Percentiles rank a stretch among this genome's conserved stretches.
Evolutionary conservation across 768 basidiomycete species (phyloP).

Genomic region (Lactifluus rugatus): DNA sequence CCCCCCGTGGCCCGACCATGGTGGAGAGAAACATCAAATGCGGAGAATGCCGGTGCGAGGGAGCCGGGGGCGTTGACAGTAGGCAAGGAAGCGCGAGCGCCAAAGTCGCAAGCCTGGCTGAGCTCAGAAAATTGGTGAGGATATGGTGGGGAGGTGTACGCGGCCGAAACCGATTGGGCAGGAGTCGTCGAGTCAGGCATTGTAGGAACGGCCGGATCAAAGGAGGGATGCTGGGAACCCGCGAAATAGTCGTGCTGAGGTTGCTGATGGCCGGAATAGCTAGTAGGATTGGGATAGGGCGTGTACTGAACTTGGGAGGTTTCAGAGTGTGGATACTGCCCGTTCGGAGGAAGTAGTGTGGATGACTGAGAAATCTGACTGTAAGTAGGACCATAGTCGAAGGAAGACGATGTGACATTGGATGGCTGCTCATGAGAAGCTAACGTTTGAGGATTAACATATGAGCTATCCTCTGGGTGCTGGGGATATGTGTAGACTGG

Average conservation of each 20-base stretch:
- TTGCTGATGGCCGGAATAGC: constrained; percentile 7
- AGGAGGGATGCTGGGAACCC: not conserved
- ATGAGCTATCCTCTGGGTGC: not conserved
- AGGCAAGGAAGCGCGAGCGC: not conserved
- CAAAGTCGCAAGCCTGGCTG: not conserved
- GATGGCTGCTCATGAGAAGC: not conserved
- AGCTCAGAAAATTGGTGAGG: constrained; percentile 1
- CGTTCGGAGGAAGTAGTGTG: not conserved
- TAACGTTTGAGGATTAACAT: not conserved
- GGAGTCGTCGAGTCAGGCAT: not conserved
- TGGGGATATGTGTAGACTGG: constrained; percentile 3
- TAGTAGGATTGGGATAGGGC: not conserved
- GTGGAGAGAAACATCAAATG: not conserved
- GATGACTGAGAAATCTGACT: constrained; percentile 5
- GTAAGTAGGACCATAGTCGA: constrained; percentile 4
- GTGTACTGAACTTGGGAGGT: not conserved
- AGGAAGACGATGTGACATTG: constrained; percentile 1
- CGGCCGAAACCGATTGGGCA: not conserved
- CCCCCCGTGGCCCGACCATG: not conserved
- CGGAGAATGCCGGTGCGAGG: not conserved
- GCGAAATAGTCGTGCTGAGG: not conserved
- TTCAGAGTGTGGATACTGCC: not conserved
- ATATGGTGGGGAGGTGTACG: not conserved
- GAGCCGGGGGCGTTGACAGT: not conserved
- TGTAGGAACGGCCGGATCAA: not conserved